Percentiles rank a stretch among this genome's conserved stretches.
phyloP scores from a whole-genome alignment of 2,329 filamentous ascomycete genomes.

The Colletotrichum aenigma region DNA sequence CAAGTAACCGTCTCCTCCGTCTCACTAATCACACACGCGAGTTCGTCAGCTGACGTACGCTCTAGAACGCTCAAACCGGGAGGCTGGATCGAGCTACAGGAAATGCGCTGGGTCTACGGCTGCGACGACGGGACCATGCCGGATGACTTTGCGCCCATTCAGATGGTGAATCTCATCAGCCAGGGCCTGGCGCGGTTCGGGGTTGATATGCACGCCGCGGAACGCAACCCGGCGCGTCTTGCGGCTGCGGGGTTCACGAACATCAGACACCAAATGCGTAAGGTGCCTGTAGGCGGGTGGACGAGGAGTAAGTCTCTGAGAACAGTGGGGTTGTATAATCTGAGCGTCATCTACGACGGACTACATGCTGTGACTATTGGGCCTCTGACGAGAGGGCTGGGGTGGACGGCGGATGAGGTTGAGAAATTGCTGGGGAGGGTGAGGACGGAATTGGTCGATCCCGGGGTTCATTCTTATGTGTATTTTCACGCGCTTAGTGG shows the following conservation, averaged over 20 bases:
- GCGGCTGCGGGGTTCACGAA: slow-evolving; percentile 58
- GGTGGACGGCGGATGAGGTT: slow-evolving; percentile 47
- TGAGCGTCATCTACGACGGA: slow-evolving; percentile 40
- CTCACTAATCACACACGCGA: slow-evolving; percentile 35
- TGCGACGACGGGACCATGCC: slow-evolving; percentile 54
- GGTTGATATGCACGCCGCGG: slow-evolving; percentile 42
- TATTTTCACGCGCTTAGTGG: background rate
- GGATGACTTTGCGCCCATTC: slow-evolving; percentile 31
- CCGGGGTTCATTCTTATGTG: background rate
- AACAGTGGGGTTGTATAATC: slow-evolving; percentile 47
- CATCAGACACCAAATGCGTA: slow-evolving; percentile 54
- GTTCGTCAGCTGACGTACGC: slow-evolving; percentile 49
- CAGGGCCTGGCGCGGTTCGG: slow-evolving; percentile 39
- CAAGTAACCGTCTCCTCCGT: slow-evolving; percentile 53
- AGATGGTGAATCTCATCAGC: background rate
- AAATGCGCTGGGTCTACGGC: slow-evolving; percentile 39
- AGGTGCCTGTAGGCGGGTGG: slow-evolving; percentile 60
- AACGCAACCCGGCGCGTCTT: slow-evolving; percentile 38
- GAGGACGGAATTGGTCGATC: background rate
- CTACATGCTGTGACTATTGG: slow-evolving; percentile 48
- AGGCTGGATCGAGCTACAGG: slow-evolving; percentile 60
- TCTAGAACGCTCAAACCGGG: slow-evolving; percentile 49
- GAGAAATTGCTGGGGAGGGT: slow-evolving; percentile 37
- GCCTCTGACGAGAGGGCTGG: slow-evolving; percentile 43
- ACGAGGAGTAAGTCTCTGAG: slow-evolving; percentile 47